Evolutionary conservation across 352 stramenopile genomes (phyloP).

Genomic region (Globisporangium parvum): DNA sequence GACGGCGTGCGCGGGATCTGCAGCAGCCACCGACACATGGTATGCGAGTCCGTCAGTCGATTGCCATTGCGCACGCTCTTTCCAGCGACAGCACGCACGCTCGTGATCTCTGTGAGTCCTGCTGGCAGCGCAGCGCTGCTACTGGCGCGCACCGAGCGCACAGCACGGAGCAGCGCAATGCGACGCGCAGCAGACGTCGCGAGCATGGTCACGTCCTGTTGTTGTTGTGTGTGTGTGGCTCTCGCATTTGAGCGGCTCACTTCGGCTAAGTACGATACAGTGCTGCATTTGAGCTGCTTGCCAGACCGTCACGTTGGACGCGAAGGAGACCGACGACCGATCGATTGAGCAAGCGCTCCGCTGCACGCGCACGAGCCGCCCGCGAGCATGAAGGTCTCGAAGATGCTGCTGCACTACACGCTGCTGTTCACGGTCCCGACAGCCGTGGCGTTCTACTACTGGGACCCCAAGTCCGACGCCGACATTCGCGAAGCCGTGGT

Average conservation of each 20-base stretch:
- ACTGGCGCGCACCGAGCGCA: neutral
- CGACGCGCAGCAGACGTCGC: neutral
- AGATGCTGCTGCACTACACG: constrained; percentile 80
- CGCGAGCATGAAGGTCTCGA: constrained; percentile 63
- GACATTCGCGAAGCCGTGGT: constrained; percentile 75
- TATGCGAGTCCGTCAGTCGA: neutral
- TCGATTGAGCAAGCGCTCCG: no score
- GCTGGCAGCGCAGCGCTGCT: constrained; percentile 24
- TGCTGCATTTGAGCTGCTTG: neutral
- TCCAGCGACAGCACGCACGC: constrained; percentile 17
- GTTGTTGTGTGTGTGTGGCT: no score
- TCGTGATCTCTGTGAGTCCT: constrained; percentile 55
- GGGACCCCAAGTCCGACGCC: constrained; percentile 65
- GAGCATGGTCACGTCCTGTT: no score
- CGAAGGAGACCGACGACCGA: no score
- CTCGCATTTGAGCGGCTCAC: neutral
- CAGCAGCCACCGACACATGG: neutral
- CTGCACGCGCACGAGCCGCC: no score
- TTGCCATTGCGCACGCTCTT: neutral
- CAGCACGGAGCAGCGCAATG: neutral
- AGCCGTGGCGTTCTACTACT: constrained; percentile 58
- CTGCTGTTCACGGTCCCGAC: constrained; percentile 70
- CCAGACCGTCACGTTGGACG: no score
- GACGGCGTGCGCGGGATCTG: constrained; percentile 64
- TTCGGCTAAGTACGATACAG: neutral